Evolutionary conservation across 805 yeast genomes (phyloP), one percentile per base, ranked within the genome.

Genomic region (Metschnikowia sp.): DNA sequence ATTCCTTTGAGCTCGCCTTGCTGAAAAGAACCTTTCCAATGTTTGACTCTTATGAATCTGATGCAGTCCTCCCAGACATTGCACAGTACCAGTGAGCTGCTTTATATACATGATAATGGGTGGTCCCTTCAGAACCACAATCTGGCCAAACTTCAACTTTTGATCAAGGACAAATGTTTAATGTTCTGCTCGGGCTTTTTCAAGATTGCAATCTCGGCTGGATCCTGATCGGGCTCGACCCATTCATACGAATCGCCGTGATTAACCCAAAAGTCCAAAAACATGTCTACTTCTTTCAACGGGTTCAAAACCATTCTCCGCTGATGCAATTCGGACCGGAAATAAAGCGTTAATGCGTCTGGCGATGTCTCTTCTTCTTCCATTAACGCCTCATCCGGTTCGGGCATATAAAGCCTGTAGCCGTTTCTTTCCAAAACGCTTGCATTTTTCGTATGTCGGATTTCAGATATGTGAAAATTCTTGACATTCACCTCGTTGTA

Each of bases 211-310:
- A 69, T 57, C 45, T 72, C 76, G 0, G 94, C 95, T 0, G 96
- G 96, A 60, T 88, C 96, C 59, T 85, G 86, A 61, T 88, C 96
- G 0, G 96, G 96, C 60, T 88, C 96, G 10, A 79, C 84, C 96
- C 96, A 88, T 50, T 84, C 87, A 60, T 86, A 88, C 11, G 89
- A 90, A 45, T 84, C 91, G 30, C 96, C 96, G 19, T 65, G 66
- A 36, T 61, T 61, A 13, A 59, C 40, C 74, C 74, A 72, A 39
- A 61, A 71, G 34, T 70, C 73, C 32, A 71, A 47, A 44, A 69
- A 68, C 42, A 61, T 55, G 22, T 61, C 46, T 46, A 72, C 77
- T 45, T 70, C 70, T 3, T 62, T 63, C 22, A 69, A 49, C 33
- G 66, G 66, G 30, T 48, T 44, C 59, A 57, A 55, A 18, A 49